A percentile compares a stretch with the other conserved stretches of the same genome.
Conservation (phyloP, 352 stramenopile species). For the Pythium pyrilobum region DNA sequence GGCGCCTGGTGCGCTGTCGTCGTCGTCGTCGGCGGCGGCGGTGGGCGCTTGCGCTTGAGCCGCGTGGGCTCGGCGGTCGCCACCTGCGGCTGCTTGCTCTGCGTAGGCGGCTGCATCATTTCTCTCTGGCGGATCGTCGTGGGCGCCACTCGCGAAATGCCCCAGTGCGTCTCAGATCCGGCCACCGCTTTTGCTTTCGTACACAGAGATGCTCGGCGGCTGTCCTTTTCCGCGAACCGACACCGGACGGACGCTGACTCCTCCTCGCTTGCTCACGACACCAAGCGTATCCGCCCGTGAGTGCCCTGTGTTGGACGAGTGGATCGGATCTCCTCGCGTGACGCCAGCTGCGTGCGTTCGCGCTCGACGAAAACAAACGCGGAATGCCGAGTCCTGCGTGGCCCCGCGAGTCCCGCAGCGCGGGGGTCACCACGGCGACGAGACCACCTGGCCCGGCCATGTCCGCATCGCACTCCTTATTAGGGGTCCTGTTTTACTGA, state of each 20-base stretch:
- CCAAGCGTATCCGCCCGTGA: not conserved
- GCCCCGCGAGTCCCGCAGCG: not conserved
- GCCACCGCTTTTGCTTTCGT: not conserved
- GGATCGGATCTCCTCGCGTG: too few species aligned
- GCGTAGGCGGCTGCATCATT: slow-evolving; percentile 14
- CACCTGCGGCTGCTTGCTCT: not conserved
- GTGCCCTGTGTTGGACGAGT: too few species aligned
- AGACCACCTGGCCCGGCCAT: not conserved
- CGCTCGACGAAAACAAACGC: not conserved
- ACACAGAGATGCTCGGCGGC: not conserved
- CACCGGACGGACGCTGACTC: too few species aligned
- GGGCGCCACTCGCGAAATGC: not conserved
- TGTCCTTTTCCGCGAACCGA: not conserved
- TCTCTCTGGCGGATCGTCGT: not conserved
- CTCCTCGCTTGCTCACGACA: too few species aligned
- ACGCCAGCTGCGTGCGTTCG: slow-evolving; percentile 9
- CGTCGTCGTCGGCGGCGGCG: not conserved
- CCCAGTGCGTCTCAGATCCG: slow-evolving; percentile 8
- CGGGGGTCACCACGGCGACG: not conserved
- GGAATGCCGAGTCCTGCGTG: not conserved
- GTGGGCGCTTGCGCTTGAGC: slow-evolving; percentile 11
- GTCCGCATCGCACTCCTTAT: not conserved
- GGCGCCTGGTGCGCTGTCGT: not conserved
- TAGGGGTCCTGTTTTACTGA: not conserved
- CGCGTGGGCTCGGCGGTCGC: not conserved